Conservation (phyloP, 1,284 basidiomycete species). For the Athelia sp. region DNA sequence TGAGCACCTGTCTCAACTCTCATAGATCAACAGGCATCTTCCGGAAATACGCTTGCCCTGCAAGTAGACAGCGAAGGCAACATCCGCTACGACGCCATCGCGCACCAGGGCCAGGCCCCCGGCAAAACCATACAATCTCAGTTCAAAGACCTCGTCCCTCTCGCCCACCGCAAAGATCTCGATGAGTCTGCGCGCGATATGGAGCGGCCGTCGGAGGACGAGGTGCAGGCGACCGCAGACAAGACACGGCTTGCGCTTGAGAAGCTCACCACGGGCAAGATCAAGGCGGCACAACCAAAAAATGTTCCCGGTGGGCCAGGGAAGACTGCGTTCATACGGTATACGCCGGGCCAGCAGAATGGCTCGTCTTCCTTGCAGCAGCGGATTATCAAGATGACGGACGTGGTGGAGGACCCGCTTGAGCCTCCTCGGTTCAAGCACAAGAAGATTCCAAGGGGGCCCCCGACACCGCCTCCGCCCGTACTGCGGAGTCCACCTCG, state of each 20-base stretch:
- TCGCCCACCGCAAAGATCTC: conserved; percentile 86
- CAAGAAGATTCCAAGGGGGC: conserved; percentile 96
- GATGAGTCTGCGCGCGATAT: conserved; percentile 70
- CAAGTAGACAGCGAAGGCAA: conserved; percentile 97
- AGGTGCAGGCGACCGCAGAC: conserved; percentile 85
- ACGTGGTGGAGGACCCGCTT: conserved; percentile 94
- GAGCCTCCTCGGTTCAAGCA: conserved; percentile 98
- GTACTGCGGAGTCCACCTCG: conserved; percentile 94
- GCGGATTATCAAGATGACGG: conserved; percentile 98
- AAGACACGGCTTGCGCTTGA: conserved; percentile 90
- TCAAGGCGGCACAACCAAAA: conserved; percentile 95
- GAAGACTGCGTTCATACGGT: conserved; percentile 87
- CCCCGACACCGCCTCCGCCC: conserved; percentile 94
- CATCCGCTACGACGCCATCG: conserved; percentile 96
- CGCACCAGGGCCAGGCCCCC: conserved; percentile 86
- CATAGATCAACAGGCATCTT: conserved; percentile 53
- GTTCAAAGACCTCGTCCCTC: conserved; percentile 95
- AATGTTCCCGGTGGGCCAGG: conserved; percentile 76
- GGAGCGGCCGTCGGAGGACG: conserved; percentile 91
- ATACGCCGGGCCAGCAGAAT: conserved; percentile 89
- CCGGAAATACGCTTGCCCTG: conserved; percentile 91
- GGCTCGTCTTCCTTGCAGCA: conserved; percentile 75
- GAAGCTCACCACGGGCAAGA: conserved; percentile 91
- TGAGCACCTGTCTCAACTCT: background rate
- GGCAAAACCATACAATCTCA: conserved; percentile 90